A percentile compares a stretch with the other conserved stretches of the same genome.
phyloP scores from a whole-genome alignment of 805 yeast species.

The Saccharomyces jurei region DNA sequence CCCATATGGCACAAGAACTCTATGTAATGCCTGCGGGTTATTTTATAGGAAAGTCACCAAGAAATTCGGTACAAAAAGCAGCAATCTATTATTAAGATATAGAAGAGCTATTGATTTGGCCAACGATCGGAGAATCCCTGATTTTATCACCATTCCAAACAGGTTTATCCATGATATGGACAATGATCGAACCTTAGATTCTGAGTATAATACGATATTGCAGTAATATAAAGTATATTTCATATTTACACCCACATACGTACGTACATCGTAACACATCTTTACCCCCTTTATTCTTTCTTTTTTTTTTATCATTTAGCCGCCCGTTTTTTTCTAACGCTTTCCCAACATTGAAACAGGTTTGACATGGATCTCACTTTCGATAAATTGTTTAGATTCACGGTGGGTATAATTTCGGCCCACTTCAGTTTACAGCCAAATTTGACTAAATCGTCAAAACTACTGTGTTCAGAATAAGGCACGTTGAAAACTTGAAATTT shows the following conservation, averaged over 20 bases:
- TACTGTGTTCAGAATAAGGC: slow-evolving; percentile 93
- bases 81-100: slow-evolving; percentile 26
- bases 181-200: slow-evolving; percentile 8
- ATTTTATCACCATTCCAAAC: slow-evolving; percentile 18
- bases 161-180: slow-evolving; percentile 3
- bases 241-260: neutral
- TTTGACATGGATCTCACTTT: slow-evolving; percentile 24
- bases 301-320: neutral
- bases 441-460: slow-evolving; percentile 67
- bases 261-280: neutral
- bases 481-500: slow-evolving; percentile 46
- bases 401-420: slow-evolving; percentile 68
- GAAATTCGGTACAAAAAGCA: slow-evolving; percentile 22
- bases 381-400: slow-evolving; percentile 35
- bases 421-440: slow-evolving; percentile 51
- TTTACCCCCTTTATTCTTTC: neutral
- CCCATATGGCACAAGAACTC: slow-evolving; percentile 70
- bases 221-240: neutral
- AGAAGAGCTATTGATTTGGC: slow-evolving; percentile 12
- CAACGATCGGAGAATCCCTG: slow-evolving; percentile 27
- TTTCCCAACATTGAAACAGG: slow-evolving; percentile 33
- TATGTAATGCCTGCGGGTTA: slow-evolving; percentile 91
- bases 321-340: slow-evolving; percentile 5
- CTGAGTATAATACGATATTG: slow-evolving; percentile 9
- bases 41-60: slow-evolving; percentile 56